These are phyloP conservation scores for Cercophora scortea DNA, from an alignment of 495 filamentous ascomycete species.

Conservation along the genomic window DNA sequence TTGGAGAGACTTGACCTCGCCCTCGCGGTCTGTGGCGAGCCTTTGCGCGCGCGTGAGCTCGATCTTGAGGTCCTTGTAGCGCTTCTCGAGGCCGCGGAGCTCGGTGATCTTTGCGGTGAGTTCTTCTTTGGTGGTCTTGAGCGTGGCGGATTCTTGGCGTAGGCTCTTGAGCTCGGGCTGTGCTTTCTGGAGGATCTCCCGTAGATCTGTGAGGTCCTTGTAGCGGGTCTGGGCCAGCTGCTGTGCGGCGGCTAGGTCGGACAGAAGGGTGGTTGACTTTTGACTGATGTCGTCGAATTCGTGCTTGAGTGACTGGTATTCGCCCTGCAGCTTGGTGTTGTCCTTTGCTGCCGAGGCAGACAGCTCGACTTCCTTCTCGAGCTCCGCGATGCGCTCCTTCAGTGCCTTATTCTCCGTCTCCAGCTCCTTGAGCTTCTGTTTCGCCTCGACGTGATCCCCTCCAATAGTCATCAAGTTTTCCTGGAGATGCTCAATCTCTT, in stretches of 20 bases:
- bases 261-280: slow-evolving; percentile 62
- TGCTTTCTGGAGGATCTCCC: slow-evolving; percentile 69
- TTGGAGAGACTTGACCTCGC: slow-evolving; percentile 66
- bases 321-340: slow-evolving; percentile 45
- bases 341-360: slow-evolving; percentile 23
- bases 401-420: slow-evolving; percentile 38
- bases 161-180: slow-evolving; percentile 77
- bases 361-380: slow-evolving; percentile 54
- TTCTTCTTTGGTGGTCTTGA: slow-evolving; percentile 65
- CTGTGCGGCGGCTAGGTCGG: slow-evolving; percentile 78
- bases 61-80: slow-evolving; percentile 69
- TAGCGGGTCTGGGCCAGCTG: slow-evolving; percentile 78
- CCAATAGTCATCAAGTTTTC: slow-evolving; percentile 71
- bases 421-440: slow-evolving; percentile 62
- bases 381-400: slow-evolving; percentile 52
- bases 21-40: slow-evolving; percentile 61
- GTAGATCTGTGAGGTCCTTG: slow-evolving; percentile 75
- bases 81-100: slow-evolving; percentile 64
- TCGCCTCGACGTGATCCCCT: slow-evolving; percentile 73
- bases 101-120: slow-evolving; percentile 60
- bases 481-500: slow-evolving; percentile 78
- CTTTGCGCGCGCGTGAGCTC: slow-evolving; percentile 65
- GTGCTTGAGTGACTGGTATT: slow-evolving; percentile 51
- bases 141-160: slow-evolving; percentile 62
- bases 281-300: slow-evolving; percentile 71